These are phyloP conservation scores for Saraca asoca DNA, from an alignment of 331 rosid genomes.

Conservation along the genomic window DNA sequence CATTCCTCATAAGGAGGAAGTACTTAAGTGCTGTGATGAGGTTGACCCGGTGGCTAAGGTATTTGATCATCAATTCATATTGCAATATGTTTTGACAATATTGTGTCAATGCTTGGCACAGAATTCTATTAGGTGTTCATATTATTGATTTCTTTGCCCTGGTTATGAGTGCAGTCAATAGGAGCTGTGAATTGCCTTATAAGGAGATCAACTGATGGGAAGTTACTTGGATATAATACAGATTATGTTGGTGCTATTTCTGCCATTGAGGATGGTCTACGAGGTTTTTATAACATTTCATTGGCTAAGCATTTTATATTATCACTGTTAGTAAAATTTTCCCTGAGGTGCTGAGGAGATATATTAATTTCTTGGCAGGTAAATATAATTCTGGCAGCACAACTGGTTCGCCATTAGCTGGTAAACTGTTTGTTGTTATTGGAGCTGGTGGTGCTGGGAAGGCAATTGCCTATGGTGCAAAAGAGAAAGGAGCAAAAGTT, in stretches of 20 bases:
- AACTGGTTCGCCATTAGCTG: constrained; percentile 72
- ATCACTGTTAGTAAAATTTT: constrained; percentile 21
- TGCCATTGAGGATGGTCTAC: constrained; percentile 85
- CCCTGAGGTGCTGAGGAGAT: constrained; percentile 17
- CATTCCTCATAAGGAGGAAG: constrained; percentile 88
- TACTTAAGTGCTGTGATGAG: constrained; percentile 81
- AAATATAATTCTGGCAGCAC: constrained; percentile 41
- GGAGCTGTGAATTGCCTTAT: constrained; percentile 88
- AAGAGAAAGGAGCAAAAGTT: constrained; percentile 84
- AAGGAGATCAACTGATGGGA: constrained; percentile 81
- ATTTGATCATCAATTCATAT: constrained; percentile 29
- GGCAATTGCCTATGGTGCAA: constrained; percentile 97
- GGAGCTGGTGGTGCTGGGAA: constrained; percentile 99
- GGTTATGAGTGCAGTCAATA: constrained; percentile 55
- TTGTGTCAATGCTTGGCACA: constrained; percentile 19
- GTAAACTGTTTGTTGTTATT: constrained; percentile 81
- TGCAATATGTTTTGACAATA: constrained; percentile 20
- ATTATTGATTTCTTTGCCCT: constrained; percentile 29
- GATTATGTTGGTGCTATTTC: constrained; percentile 87
- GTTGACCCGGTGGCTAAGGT: constrained; percentile 95
- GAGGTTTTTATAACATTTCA: constrained; percentile 50
- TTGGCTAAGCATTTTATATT: constrained; percentile 24
- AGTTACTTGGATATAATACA: constrained; percentile 79
- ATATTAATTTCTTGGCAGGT: constrained; percentile 44
- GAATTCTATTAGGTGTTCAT: constrained; percentile 12